A percentile compares a stretch with the other conserved stretches of the same genome.
phyloP scores from a whole-genome alignment of 305 asterid genomes.

The Coffea humblotiana region DNA sequence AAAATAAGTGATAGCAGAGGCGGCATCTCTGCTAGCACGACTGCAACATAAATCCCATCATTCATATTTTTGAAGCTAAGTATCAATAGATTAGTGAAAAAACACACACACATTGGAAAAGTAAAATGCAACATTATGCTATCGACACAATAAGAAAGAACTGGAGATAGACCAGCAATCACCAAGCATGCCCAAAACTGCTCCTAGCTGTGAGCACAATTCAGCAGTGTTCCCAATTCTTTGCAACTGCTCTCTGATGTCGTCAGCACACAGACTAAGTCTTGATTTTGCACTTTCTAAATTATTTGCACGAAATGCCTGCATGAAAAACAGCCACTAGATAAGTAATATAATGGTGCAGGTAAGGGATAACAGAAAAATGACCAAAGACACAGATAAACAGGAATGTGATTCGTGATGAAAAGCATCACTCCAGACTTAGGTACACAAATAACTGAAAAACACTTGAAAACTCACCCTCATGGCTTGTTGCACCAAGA shows the following conservation, averaged over 20 bases:
- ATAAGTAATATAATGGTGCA: not conserved
- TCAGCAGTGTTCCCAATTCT: constrained; percentile 73
- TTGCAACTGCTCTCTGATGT: constrained; percentile 79
- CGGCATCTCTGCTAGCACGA: constrained; percentile 79
- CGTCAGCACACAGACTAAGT: constrained; percentile 76
- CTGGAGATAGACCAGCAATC: constrained; percentile 77
- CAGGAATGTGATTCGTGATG: not conserved
- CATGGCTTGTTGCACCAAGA: constrained; percentile 98
- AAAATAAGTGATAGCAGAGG: constrained; percentile 75
- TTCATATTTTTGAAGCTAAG: constrained; percentile 9
- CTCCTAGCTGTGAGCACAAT: constrained; percentile 94
- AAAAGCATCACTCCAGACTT: not conserved
- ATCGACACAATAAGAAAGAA: constrained; percentile 3
- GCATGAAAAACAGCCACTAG: constrained; percentile 24
- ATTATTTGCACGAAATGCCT: constrained; percentile 96
- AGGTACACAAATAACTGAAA: constrained; percentile 1
- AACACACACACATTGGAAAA: not conserved
- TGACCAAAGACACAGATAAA: not conserved
- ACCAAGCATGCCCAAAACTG: constrained; percentile 96
- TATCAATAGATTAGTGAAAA: not conserved
- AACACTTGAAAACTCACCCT: constrained; percentile 52
- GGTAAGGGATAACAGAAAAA: not conserved
- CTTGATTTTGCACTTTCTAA: constrained; percentile 91
- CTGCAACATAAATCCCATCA: constrained; percentile 39
- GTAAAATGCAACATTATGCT: not conserved